These are phyloP conservation scores for Colletotrichum limetticola DNA, from an alignment of 2,329 filamentous ascomycete genomes.

Conservation along the genomic window DNA sequence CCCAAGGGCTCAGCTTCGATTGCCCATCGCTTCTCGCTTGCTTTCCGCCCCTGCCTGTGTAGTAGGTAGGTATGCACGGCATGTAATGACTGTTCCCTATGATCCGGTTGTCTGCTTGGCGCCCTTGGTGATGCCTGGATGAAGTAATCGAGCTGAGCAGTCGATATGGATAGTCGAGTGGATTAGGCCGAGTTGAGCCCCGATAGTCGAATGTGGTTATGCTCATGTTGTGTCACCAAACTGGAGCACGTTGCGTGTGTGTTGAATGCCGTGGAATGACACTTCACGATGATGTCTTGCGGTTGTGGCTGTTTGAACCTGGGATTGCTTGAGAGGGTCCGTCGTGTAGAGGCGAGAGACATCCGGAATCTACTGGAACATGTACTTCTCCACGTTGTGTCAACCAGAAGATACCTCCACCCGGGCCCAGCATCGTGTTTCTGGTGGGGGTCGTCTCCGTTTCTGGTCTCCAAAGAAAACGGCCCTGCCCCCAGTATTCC, in stretches of 20 bases:
- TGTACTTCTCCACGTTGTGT: constrained; percentile 7
- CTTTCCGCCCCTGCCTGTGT: background rate
- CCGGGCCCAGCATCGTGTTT: background rate
- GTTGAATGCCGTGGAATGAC: background rate
- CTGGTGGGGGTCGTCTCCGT: background rate
- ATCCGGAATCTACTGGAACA: constrained; percentile 16
- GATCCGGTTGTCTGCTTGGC: background rate
- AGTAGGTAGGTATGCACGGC: too few species aligned
- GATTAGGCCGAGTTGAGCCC: background rate
- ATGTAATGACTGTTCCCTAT: background rate
- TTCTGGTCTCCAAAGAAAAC: background rate
- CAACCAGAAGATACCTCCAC: constrained; percentile 8
- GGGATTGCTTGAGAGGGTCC: too few species aligned
- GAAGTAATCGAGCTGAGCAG: background rate
- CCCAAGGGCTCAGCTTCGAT: background rate
- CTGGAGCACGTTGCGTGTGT: background rate
- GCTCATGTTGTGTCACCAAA: background rate
- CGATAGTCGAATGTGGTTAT: background rate
- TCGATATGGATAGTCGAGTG: background rate
- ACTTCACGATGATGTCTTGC: constrained; percentile 17
- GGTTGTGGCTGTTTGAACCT: background rate
- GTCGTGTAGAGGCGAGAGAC: background rate
- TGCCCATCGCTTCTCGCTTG: background rate
- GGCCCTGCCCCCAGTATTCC: background rate
- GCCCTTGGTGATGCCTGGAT: background rate